Evolutionary conservation across 768 basidiomycete species (phyloP).

Genomic region (Calocera viscosa): DNA sequence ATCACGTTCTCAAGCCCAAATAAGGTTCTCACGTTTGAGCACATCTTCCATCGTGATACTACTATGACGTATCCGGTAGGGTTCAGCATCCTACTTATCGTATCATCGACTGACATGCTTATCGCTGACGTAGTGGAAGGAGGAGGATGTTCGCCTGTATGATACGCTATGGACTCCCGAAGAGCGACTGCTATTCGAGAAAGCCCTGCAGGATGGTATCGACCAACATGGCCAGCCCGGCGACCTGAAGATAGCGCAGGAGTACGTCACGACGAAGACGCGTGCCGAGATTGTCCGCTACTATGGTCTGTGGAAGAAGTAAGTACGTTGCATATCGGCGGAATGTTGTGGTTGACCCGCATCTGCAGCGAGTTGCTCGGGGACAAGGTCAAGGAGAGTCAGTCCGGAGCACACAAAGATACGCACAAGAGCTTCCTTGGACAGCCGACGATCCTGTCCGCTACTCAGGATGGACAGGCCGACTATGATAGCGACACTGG

Average conservation of each 20-base stretch:
- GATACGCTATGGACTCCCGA: constrained; percentile 61
- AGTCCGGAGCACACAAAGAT: neutral
- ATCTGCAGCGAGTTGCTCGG: neutral
- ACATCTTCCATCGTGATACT: constrained; percentile 1
- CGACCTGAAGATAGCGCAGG: constrained; percentile 64
- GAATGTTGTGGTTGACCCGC: neutral
- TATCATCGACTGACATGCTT: constrained; percentile 10
- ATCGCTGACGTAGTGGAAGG: constrained; percentile 53
- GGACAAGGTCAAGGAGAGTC: neutral
- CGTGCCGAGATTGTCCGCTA: constrained; percentile 71
- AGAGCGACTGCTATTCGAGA: constrained; percentile 63
- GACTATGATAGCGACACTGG: constrained; percentile 2
- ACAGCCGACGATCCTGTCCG: neutral
- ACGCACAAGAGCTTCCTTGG: constrained; percentile 5
- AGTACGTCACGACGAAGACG: constrained; percentile 56
- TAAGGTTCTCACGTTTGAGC: neutral
- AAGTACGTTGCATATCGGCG: constrained; percentile 14
- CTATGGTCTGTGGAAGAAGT: constrained; percentile 84
- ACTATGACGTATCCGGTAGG: constrained; percentile 22
- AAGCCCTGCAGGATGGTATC: constrained; percentile 43
- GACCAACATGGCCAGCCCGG: constrained; percentile 38
- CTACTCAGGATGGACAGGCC: neutral
- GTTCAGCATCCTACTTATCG: constrained; percentile 15
- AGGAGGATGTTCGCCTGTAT: constrained; percentile 45
- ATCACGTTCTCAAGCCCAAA: neutral